Evolutionary conservation across 441 rosid species (phyloP).

Genomic region (Kokia cookei): DNA sequence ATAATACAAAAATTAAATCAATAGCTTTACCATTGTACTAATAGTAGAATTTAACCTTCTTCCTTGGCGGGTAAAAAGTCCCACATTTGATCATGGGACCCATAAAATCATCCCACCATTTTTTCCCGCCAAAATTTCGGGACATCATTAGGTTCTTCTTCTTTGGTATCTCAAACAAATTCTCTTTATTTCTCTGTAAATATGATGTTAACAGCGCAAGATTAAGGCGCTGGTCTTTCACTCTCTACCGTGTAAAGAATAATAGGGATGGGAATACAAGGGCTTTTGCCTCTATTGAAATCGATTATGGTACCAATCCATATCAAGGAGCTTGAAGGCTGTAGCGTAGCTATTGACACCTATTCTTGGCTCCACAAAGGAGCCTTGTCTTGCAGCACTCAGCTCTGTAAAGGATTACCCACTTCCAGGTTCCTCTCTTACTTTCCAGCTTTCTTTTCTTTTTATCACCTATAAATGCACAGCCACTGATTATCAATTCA

Average conservation of each 20-base stretch:
- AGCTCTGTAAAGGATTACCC: constrained; percentile 69
- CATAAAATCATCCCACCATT: background rate
- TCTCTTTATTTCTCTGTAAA: background rate
- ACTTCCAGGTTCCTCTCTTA: constrained; percentile 44
- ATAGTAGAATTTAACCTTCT: background rate
- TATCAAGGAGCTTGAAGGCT: constrained; percentile 71
- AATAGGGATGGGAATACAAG: constrained; percentile 76
- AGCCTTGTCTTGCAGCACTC: constrained; percentile 63
- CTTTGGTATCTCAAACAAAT: background rate
- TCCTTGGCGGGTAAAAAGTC: background rate
- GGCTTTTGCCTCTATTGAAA: constrained; percentile 81
- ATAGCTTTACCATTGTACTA: too few species aligned
- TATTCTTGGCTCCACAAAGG: constrained; percentile 95
- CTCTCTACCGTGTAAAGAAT: background rate
- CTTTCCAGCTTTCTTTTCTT: background rate
- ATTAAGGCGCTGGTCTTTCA: background rate
- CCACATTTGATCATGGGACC: background rate
- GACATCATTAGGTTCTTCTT: background rate
- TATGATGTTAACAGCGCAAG: background rate
- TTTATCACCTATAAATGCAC: background rate
- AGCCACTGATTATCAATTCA: background rate
- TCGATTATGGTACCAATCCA: constrained; percentile 78
- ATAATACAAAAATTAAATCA: too few species aligned
- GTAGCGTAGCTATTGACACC: constrained; percentile 75
- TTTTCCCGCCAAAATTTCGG: constrained; percentile 13